These are phyloP conservation scores for Fusarium subtropicale DNA, from an alignment of 2,329 filamentous ascomycete species.

Conservation along the genomic window DNA sequence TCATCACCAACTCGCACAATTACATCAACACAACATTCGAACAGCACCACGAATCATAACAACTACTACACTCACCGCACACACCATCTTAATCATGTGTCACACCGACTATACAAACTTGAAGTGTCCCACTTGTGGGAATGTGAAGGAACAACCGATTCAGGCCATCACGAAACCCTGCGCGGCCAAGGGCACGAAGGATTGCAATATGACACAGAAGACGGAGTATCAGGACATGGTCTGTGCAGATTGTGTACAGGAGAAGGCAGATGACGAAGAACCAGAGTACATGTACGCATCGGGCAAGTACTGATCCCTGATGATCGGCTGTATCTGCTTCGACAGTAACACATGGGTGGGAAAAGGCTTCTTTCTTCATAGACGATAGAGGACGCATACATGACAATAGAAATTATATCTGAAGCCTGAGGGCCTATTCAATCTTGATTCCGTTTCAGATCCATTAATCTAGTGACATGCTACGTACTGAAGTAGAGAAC, in stretches of 20 bases:
- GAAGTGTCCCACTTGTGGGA: background rate
- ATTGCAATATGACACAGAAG: background rate
- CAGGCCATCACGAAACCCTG: background rate
- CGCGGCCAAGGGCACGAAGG: background rate
- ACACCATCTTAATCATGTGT: background rate
- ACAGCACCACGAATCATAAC: background rate
- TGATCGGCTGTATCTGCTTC: background rate
- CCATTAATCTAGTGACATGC: background rate
- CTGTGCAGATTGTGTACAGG: background rate
- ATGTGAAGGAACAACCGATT: no score
- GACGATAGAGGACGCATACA: no score
- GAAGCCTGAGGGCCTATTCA: background rate
- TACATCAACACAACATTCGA: background rate
- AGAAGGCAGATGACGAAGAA: rapidly evolving
- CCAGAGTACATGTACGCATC: background rate
- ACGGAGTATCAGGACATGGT: rapidly evolving
- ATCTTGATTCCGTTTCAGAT: background rate
- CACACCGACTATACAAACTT: rapidly evolving
- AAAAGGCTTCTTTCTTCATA: background rate
- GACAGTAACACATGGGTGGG: background rate
- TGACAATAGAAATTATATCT: background rate
- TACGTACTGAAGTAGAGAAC: rapidly evolving
- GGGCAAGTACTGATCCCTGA: background rate
- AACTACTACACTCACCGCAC: background rate
- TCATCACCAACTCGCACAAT: background rate